These are phyloP conservation scores for Salvia hispanica DNA, from an alignment of 257 asterid genomes.

Conservation along the genomic window DNA sequence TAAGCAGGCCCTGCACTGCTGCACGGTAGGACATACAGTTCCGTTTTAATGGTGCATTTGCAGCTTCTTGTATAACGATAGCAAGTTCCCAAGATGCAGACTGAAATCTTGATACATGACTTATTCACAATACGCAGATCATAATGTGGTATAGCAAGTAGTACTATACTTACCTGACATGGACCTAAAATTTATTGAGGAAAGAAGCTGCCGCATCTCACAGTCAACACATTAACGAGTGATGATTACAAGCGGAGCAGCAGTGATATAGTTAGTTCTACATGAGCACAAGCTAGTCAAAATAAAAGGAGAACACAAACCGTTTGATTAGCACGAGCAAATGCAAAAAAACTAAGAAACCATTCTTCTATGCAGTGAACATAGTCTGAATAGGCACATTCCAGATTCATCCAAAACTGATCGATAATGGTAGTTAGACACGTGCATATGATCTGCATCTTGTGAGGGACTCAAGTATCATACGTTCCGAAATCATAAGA, in stretches of 20 bases:
- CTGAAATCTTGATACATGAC: too few species aligned
- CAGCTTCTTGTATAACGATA: background rate
- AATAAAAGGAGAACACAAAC: background rate
- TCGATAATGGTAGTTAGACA: background rate
- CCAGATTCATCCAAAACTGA: background rate
- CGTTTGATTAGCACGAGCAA: background rate
- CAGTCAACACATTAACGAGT: background rate
- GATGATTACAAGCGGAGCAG: background rate
- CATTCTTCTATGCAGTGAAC: conserved; percentile 3
- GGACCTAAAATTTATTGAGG: too few species aligned
- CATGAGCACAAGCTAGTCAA: background rate
- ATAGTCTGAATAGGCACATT: background rate
- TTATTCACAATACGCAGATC: background rate
- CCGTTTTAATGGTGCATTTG: background rate
- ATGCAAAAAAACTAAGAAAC: background rate
- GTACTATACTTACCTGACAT: too few species aligned
- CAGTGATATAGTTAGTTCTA: background rate
- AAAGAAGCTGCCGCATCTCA: too few species aligned
- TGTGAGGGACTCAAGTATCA: conserved; percentile 20
- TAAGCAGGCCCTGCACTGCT: too few species aligned
- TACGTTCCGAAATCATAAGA: background rate
- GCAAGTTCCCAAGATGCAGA: background rate
- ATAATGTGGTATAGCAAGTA: background rate
- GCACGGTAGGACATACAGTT: background rate
- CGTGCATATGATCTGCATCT: conserved; percentile 8